Evolutionary conservation across 2,329 filamentous ascomycete species (phyloP), one percentile per base, ranked within the genome.

Genomic region (Alternaria conjuncta): DNA sequence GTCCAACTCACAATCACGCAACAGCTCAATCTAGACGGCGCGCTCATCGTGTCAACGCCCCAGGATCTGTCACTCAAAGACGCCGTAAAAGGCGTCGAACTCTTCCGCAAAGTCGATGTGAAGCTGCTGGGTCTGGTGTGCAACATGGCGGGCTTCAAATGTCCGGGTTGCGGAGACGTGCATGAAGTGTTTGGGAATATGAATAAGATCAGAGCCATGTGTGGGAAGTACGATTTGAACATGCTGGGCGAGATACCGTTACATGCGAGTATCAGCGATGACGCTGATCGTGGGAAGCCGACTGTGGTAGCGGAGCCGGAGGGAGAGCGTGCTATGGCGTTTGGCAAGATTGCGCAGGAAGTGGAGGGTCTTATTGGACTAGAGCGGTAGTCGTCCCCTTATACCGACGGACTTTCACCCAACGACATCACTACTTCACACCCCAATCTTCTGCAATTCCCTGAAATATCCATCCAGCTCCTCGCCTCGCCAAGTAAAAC

Each of bases 1-100:
- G 95, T 95, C 1, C 96, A 99, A 77, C 85, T 99, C 69, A 97
- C 93, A n/a, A 96, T 99, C 65, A 95, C 93, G 15, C 96, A 99
- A 79, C 95, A 97, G 81, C 86, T 99, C 11, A 85, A 92, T n/a
- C 84, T 99, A 3, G 92, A 96, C 71, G 95, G 91, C 18, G 90
- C 92, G 0, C 84, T 98, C 15, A 92, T 99, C 36, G 90, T 99
- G 2, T 96, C 93, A 0, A 99, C 96, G 0, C 96, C 96, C 3
- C 96, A 99, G 78, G 93, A 96, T 55, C 88, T 99, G 26, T 93
- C 95, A 2, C 87, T 97, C 2, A 93, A 95, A 71, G 96, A 99
- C 75, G 95, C 96, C 1, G 87, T 96, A 20, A 93, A 96, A 72
- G 96, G 96, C 3, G 91, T 97, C 67, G 92, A 93, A 72, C 94